Evolutionary conservation across 108 stramenopile species (phyloP).

Genomic region (Nitzschia palea): DNA sequence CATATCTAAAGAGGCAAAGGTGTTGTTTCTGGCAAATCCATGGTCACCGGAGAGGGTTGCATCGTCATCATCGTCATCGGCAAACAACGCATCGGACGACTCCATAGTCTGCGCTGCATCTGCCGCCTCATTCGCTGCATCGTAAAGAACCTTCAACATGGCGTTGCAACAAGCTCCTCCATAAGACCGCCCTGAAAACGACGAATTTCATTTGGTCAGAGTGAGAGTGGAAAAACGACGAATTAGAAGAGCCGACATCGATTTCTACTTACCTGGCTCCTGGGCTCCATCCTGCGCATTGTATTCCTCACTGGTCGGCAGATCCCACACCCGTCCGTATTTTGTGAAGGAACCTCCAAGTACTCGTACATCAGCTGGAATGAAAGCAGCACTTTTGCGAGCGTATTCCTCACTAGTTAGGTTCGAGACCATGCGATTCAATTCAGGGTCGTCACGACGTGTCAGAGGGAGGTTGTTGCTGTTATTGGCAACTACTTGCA

Average conservation of each 20-base stretch:
- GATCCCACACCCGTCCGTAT: slow-evolving; percentile 79
- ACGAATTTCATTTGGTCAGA: not conserved
- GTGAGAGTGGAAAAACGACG: not conserved
- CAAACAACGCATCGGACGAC: slow-evolving; percentile 50
- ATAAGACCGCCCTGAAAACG: slow-evolving; percentile 64
- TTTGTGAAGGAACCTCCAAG: slow-evolving; percentile 70
- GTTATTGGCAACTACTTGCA: slow-evolving; percentile 85
- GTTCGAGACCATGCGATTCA: slow-evolving; percentile 55
- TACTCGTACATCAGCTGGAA: slow-evolving; percentile 80
- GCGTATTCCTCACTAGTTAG: slow-evolving; percentile 80
- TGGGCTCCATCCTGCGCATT: slow-evolving; percentile 57
- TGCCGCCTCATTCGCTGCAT: slow-evolving; percentile 66
- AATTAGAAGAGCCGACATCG: not conserved
- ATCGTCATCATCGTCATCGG: slow-evolving; percentile 80
- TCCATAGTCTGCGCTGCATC: slow-evolving; percentile 13
- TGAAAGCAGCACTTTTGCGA: slow-evolving; percentile 75
- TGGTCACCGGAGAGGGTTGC: slow-evolving; percentile 19
- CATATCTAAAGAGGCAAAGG: slow-evolving; percentile 58
- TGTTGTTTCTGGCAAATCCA: slow-evolving; percentile 36
- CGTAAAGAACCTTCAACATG: slow-evolving; percentile 86
- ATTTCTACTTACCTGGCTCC: slow-evolving; percentile 47
- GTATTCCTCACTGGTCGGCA: slow-evolving; percentile 76
- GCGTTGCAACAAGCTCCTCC: slow-evolving; percentile 81
- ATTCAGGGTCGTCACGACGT: slow-evolving; percentile 82
- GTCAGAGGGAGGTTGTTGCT: slow-evolving; percentile 78